A percentile compares a stretch with the other conserved stretches of the same genome.
Evolutionary conservation across 495 filamentous ascomycete genomes (phyloP).

Genomic region (Penicillium soppii): DNA sequence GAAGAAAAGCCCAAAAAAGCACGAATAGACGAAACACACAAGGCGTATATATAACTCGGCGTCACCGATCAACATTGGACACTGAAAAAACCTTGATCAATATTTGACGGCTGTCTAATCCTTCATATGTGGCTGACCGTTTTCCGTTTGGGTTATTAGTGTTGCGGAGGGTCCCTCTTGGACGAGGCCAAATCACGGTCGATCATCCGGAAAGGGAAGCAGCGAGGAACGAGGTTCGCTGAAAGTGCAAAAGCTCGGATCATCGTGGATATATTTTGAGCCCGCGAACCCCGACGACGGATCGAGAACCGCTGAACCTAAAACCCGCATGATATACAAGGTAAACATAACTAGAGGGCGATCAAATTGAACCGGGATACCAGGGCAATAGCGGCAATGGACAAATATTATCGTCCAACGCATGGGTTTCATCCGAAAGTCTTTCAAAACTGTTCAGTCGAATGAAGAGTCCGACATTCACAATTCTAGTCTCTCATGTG

Average conservation of each 20-base stretch:
- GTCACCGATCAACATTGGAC: constrained; percentile 1
- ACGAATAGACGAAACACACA: no score
- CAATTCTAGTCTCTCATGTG: constrained; percentile 18
- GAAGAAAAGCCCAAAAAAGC: no score
- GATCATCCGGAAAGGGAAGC: constrained; percentile 31
- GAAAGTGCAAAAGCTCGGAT: constrained; percentile 1
- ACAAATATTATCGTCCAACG: no score
- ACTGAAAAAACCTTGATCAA: neutral
- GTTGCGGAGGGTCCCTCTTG: neutral
- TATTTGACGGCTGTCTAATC: constrained; percentile 11
- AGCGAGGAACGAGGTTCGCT: constrained; percentile 11
- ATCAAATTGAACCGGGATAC: constrained; percentile 24
- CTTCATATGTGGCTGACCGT: constrained; percentile 19
- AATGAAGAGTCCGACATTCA: constrained; percentile 6
- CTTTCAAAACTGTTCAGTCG: neutral
- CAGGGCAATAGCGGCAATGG: constrained; percentile 21
- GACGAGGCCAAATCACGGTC: constrained; percentile 12
- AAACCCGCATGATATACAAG: constrained; percentile 40
- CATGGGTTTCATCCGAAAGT: constrained; percentile 17
- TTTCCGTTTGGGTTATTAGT: neutral
- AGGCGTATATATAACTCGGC: no score
- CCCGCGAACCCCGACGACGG: constrained; percentile 27
- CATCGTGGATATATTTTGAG: constrained; percentile 28
- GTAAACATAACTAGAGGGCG: constrained; percentile 12
- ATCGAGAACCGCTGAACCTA: constrained; percentile 44